Evolutionary conservation across 768 basidiomycete genomes (phyloP).

Genomic region (Krasilnikovozyma curviuscula): DNA sequence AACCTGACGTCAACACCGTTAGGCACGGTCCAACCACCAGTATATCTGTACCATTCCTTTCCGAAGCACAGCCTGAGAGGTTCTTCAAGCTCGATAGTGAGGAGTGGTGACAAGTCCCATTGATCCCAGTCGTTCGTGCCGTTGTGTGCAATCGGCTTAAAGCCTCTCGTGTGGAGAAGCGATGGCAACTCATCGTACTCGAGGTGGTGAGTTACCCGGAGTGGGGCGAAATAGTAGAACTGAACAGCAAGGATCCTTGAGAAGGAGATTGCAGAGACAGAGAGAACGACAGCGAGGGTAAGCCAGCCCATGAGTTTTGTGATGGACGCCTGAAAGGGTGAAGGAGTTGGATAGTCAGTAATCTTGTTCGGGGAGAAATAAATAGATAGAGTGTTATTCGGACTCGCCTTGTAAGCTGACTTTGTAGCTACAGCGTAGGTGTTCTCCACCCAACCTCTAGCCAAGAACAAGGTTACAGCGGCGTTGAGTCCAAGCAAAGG

Average conservation of each 20-base stretch:
- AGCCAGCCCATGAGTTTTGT: slow-evolving; percentile 53
- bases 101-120: slow-evolving; percentile 36
- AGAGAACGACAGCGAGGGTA: slow-evolving; percentile 50
- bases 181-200: slow-evolving; percentile 62
- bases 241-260: slow-evolving; percentile 64
- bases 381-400: not conserved
- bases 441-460: slow-evolving; percentile 70
- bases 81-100: slow-evolving; percentile 39
- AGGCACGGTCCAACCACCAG: slow-evolving; percentile 73
- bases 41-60: slow-evolving; percentile 94
- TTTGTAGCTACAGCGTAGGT: slow-evolving; percentile 53
- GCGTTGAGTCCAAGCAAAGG: slow-evolving; percentile 86
- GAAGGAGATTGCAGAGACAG: slow-evolving; percentile 48
- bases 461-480: slow-evolving; percentile 63
- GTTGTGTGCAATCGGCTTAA: slow-evolving; percentile 31
- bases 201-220: slow-evolving; percentile 48
- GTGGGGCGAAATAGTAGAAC: slow-evolving; percentile 78
- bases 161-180: slow-evolving; percentile 53
- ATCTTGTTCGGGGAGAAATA: not conserved
- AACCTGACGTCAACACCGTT: slow-evolving; percentile 65
- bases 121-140: slow-evolving; percentile 26
- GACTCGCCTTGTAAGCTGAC: slow-evolving; percentile 46
- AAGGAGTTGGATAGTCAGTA: not conserved
- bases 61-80: slow-evolving; percentile 57
- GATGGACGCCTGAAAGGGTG: slow-evolving; percentile 44